These are phyloP conservation scores for Chalciporus sp. DNA, from an alignment of 1,284 basidiomycete genomes.

Conservation along the genomic window DNA sequence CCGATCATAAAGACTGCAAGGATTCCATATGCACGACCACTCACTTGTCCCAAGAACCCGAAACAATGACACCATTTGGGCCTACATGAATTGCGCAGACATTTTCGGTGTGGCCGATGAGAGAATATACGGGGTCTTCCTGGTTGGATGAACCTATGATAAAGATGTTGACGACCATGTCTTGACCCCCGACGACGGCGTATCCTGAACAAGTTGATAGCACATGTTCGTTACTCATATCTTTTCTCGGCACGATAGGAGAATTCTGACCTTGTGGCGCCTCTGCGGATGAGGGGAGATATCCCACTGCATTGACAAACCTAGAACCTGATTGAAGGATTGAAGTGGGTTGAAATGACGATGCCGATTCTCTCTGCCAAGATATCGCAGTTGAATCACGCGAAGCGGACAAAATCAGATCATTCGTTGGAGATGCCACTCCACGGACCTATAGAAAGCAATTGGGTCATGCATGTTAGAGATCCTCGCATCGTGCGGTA, in stretches of 20 bases:
- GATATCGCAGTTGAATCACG: constrained; percentile 88
- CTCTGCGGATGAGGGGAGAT: constrained; percentile 66
- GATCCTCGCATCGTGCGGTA: not conserved
- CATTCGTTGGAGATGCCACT: constrained; percentile 66
- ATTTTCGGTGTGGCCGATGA: constrained; percentile 89
- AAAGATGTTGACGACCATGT: constrained; percentile 83
- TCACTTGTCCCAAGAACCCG: constrained; percentile 98
- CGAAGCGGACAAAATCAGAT: constrained; percentile 83
- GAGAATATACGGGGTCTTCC: constrained; percentile 76
- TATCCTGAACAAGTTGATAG: constrained; percentile 57
- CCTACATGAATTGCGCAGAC: constrained; percentile 85
- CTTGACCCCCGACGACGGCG: constrained; percentile 83
- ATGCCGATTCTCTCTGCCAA: constrained; percentile 66
- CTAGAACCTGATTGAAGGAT: constrained; percentile 71
- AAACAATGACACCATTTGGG: constrained; percentile 74
- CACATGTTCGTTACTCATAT: not conserved
- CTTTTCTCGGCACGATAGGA: constrained; percentile 8
- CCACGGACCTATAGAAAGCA: constrained; percentile 66
- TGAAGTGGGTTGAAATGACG: constrained; percentile 54
- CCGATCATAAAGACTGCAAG: not conserved
- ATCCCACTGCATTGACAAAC: constrained; percentile 83
- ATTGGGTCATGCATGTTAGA: constrained; percentile 13
- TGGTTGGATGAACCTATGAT: constrained; percentile 53
- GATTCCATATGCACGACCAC: constrained; percentile 29
- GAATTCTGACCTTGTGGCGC: constrained; percentile 63